These are phyloP conservation scores for Cryphonectria parasitica DNA, from an alignment of 2,329 filamentous ascomycete genomes.

Conservation along the genomic window DNA sequence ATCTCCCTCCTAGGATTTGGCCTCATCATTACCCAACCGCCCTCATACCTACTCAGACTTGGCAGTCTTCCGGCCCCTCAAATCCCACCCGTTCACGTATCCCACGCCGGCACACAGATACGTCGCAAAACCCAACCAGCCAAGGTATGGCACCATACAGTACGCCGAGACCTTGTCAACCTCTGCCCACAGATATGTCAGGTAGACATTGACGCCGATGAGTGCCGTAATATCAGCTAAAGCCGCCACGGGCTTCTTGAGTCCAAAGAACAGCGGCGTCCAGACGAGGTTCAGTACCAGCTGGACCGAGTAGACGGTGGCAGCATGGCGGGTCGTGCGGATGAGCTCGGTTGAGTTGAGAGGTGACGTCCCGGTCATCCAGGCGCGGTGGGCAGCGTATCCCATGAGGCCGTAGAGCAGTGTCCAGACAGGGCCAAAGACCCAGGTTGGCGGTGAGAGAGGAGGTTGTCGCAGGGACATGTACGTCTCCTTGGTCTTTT, in stretches of 20 bases:
- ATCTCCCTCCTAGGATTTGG: neutral
- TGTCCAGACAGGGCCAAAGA: conserved; percentile 70
- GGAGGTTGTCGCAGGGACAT: conserved; percentile 70
- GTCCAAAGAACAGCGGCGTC: conserved; percentile 92
- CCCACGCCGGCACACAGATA: conserved; percentile 77
- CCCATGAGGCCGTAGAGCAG: conserved; percentile 77
- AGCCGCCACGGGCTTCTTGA: conserved; percentile 73
- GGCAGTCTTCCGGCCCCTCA: conserved; percentile 44
- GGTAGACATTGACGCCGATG: conserved; percentile 70
- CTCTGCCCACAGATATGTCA: conserved; percentile 75
- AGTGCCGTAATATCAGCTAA: conserved; percentile 76
- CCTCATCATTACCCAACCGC: neutral
- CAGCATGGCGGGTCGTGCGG: conserved; percentile 65
- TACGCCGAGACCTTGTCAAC: conserved; percentile 76
- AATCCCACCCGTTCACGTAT: conserved; percentile 70
- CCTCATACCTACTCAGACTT: conserved; percentile 31
- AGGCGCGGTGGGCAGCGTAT: conserved; percentile 82
- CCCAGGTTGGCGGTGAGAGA: conserved; percentile 60
- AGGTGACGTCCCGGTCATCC: conserved; percentile 63
- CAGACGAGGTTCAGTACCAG: conserved; percentile 83
- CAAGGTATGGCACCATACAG: conserved; percentile 79
- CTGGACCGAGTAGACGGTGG: conserved; percentile 84
- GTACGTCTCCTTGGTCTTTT: conserved; percentile 64
- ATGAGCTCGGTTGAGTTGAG: conserved; percentile 55
- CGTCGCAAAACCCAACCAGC: conserved; percentile 86